phyloP scores from a whole-genome alignment of 1,284 basidiomycete genomes.

The Coniophora puteana region DNA sequence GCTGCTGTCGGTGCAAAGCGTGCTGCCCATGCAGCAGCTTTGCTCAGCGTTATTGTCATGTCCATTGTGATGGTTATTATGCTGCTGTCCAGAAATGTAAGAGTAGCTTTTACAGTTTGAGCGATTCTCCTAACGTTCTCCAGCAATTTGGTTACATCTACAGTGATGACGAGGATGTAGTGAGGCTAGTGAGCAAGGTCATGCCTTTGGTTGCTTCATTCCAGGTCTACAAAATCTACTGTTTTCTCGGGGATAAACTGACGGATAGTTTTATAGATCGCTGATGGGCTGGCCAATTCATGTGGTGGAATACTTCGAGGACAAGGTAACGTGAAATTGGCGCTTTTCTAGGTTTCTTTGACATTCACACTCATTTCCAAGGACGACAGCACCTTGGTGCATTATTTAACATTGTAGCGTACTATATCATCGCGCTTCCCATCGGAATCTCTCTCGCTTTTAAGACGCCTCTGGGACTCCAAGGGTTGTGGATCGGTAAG shows the following conservation, averaged over 20 bases:
- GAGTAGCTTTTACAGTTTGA: slow-evolving; percentile 11
- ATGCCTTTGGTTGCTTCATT: slow-evolving; percentile 81
- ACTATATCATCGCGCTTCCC: slow-evolving; percentile 71
- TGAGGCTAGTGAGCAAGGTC: slow-evolving; percentile 59
- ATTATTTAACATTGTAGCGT: slow-evolving; percentile 70
- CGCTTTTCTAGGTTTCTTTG: too few species aligned
- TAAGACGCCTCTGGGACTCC: slow-evolving; percentile 44
- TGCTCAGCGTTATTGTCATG: slow-evolving; percentile 61
- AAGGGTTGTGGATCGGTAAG: slow-evolving; percentile 68
- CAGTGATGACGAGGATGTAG: slow-evolving; percentile 62
- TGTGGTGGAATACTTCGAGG: slow-evolving; percentile 71
- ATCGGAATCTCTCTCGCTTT: slow-evolving; percentile 71
- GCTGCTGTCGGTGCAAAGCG: slow-evolving; percentile 50
- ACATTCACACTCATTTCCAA: slow-evolving; percentile 21
- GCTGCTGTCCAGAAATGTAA: slow-evolving; percentile 53
- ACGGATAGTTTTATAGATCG: slow-evolving; percentile 34
- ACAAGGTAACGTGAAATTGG: slow-evolving; percentile 47
- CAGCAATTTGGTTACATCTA: slow-evolving; percentile 61
- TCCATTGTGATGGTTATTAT: slow-evolving; percentile 55
- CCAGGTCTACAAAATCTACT: slow-evolving; percentile 41
- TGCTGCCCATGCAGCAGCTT: slow-evolving; percentile 59
- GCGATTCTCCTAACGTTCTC: slow-evolving; percentile 1
- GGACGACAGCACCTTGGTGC: slow-evolving; percentile 75
- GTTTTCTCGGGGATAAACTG: background rate
- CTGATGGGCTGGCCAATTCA: slow-evolving; percentile 70